Percentiles rank a stretch among this genome's conserved stretches.
These are phyloP conservation scores for Geotrichum histeridarum DNA, from an alignment of 1,139 yeast genomes.

Conservation along the genomic window DNA sequence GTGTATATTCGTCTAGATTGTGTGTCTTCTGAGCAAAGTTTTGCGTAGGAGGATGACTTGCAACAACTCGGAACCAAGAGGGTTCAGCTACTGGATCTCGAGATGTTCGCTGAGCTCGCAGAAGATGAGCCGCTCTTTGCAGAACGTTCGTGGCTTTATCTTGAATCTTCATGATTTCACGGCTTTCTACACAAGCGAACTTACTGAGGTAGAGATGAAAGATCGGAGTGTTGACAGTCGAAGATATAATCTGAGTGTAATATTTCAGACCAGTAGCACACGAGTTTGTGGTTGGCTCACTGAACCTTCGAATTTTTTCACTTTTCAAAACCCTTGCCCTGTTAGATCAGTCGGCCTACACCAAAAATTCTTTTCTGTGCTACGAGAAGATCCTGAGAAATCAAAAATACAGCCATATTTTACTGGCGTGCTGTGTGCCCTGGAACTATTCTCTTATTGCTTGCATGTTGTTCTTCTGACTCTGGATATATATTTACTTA, in stretches of 20 bases:
- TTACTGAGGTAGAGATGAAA: too few species aligned
- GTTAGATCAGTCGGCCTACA: neutral
- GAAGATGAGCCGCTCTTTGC: slow-evolving; percentile 68
- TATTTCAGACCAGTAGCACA: too few species aligned
- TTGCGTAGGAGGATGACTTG: slow-evolving; percentile 69
- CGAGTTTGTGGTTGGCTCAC: too few species aligned
- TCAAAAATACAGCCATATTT: too few species aligned
- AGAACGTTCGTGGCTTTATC: slow-evolving; percentile 64
- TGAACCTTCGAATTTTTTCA: neutral
- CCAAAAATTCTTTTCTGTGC: neutral
- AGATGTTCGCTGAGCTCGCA: slow-evolving; percentile 49
- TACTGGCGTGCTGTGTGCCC: too few species aligned
- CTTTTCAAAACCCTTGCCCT: neutral
- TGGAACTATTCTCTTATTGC: too few species aligned
- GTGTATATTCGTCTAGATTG: slow-evolving; percentile 39
- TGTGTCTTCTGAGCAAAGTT: slow-evolving; percentile 49
- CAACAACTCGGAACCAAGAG: slow-evolving; percentile 81
- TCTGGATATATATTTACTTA: too few species aligned
- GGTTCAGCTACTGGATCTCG: slow-evolving; percentile 52
- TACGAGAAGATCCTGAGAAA: too few species aligned
- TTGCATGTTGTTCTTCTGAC: too few species aligned
- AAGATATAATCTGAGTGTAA: too few species aligned
- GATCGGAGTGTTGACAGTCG: too few species aligned
- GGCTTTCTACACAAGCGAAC: too few species aligned
- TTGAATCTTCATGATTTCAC: slow-evolving; percentile 55